phyloP scores from a whole-genome alignment of 2,329 filamentous ascomycete genomes.

The Epichloe glyceriae region DNA sequence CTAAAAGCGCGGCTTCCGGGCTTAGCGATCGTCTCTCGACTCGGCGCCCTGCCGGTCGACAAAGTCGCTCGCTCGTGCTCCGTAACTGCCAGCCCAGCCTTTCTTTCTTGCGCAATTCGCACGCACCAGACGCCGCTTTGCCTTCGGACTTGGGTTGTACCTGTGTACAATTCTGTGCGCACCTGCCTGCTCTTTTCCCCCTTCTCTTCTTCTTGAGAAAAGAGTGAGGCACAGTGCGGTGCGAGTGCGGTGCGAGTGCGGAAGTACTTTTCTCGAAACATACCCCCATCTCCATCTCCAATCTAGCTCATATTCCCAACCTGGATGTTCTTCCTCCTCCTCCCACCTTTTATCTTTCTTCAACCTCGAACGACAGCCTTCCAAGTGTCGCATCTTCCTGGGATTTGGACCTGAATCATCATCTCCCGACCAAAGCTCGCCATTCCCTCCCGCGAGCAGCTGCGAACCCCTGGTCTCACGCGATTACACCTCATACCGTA shows the following conservation, averaged over 20 bases:
- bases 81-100: background rate
- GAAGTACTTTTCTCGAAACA: background rate
- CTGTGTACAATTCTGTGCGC: background rate
- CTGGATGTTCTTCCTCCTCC: background rate
- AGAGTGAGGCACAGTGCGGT: background rate
- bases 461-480: background rate
- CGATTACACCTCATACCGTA: background rate
- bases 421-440: background rate
- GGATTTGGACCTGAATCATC: background rate
- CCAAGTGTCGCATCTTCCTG: background rate
- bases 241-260: background rate
- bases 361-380: background rate
- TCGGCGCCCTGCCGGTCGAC: conserved; percentile 4
- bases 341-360: background rate
- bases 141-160: background rate
- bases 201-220: background rate
- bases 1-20: conserved; percentile 9
- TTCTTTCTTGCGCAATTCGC: background rate
- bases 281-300: background rate
- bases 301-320: background rate
- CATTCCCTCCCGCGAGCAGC: background rate
- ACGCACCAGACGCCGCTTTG: background rate
- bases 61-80: background rate
- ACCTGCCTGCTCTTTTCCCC: background rate
- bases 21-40: conserved; percentile 10